Conservation (phyloP, 495 filamentous ascomycete species). For the Hypomontagnella submonticulosa region DNA sequence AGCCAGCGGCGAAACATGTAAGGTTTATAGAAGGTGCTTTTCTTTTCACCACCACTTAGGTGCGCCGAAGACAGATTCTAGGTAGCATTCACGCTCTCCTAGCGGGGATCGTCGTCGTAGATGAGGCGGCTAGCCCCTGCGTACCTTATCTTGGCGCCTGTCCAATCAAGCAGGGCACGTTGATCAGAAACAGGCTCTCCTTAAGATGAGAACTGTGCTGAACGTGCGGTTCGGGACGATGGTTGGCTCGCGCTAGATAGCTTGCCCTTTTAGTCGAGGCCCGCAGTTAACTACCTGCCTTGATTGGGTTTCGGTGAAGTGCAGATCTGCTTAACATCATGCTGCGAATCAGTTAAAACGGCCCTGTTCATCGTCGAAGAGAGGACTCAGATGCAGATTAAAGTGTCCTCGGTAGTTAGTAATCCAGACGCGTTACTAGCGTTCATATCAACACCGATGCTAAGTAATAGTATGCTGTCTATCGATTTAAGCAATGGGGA, state of each 20-base stretch:
- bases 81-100: constrained; percentile 14
- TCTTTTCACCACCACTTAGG: constrained; percentile 14
- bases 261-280: constrained; percentile 33
- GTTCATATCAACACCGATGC: background rate
- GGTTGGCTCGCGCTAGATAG: constrained; percentile 29
- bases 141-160: constrained; percentile 36
- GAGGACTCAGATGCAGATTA: background rate
- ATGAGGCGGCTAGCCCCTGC: constrained; percentile 12
- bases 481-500: background rate
- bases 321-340: constrained; percentile 4
- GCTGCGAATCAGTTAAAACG: constrained; percentile 12
- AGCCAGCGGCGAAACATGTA: constrained; percentile 20
- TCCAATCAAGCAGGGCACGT: constrained; percentile 43
- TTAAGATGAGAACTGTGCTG: constrained; percentile 22
- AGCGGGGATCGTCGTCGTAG: constrained; percentile 22
- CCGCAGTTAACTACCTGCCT: constrained; percentile 36
- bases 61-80: constrained; percentile 18
- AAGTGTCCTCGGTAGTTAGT: constrained; percentile 9
- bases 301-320: constrained; percentile 39
- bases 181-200: constrained; percentile 29
- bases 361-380: background rate
- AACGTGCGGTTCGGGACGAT: constrained; percentile 14
- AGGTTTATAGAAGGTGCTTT: constrained; percentile 41
- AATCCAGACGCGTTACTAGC: background rate
- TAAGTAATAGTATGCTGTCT: background rate